Conservation (phyloP, 2,329 filamentous ascomycete genomes). For the Scleromitrula shiraiana region DNA sequence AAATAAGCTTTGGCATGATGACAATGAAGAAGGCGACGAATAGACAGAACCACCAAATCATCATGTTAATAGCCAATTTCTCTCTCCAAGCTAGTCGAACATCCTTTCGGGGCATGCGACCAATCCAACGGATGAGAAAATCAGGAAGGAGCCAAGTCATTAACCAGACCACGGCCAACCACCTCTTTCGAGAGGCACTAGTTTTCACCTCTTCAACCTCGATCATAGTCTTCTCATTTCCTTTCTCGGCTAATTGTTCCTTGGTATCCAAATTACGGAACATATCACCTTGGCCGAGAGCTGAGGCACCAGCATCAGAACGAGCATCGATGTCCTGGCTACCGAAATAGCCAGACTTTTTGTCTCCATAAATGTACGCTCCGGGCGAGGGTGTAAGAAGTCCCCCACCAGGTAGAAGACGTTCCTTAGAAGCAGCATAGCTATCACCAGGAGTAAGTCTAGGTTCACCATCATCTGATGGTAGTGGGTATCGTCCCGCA, state of each 20-base stretch:
- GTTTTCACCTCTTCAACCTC: conserved; percentile 81
- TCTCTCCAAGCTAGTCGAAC: conserved; percentile 91
- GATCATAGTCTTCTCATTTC: conserved; percentile 80
- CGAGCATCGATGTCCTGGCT: conserved; percentile 61
- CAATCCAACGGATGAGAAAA: conserved; percentile 66
- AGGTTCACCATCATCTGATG: conserved; percentile 55
- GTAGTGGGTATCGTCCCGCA: conserved; percentile 42
- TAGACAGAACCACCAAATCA: conserved; percentile 84
- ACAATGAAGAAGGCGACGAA: conserved; percentile 84
- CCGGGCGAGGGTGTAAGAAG: conserved; percentile 46
- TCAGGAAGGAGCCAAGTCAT: conserved; percentile 87
- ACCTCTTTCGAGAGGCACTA: conserved; percentile 77
- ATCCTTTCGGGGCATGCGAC: conserved; percentile 86
- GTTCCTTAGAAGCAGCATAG: conserved; percentile 57
- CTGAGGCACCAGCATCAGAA: conserved; percentile 88
- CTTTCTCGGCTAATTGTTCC: conserved; percentile 90
- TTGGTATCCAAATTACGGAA: conserved; percentile 94
- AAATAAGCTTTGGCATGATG: conserved; percentile 78
- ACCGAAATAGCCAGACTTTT: conserved; percentile 73
- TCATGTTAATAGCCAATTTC: conserved; percentile 94
- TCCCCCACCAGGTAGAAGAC: conserved; percentile 41
- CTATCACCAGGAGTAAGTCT: conserved; percentile 48
- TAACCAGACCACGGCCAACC: conserved; percentile 75
- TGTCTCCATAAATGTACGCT: conserved; percentile 62
- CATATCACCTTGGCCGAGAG: conserved; percentile 89